Evolutionary conservation across 331 rosid genomes (phyloP), one percentile per base, ranked within the genome.

Genomic region (Arachis monticola): DNA sequence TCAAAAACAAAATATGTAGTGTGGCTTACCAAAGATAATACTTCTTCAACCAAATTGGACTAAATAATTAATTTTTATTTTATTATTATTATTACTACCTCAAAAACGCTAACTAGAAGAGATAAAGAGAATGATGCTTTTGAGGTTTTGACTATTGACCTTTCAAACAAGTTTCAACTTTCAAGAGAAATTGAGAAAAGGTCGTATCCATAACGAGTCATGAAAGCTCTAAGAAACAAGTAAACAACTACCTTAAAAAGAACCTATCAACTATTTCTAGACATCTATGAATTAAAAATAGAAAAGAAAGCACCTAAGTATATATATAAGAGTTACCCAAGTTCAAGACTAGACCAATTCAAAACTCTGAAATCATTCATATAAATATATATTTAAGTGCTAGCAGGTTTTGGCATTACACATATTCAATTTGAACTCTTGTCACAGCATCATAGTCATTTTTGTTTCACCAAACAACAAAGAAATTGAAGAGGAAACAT

Each of bases 71-170:
- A 12, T 48, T 11, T 3, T 41, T 6, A 41, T 41, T 22, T 22
- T 41, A 41, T 44, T 8, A 45, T 45, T 7, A 45, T 45, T 8
- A 2, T 45, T 45, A 45, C 10, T 45, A 67, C 47, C 52, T 61
- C 51, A 2, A 66, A 63, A 42, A 30, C 60, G 58, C 60, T 1
- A 22, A 66, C 14, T 1, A 59, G 0, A 27, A 27, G 30, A 27
- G 30, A 27, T 27, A 27, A 65, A 46, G 22, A 38, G 60, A 6
- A 50, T 5, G 51, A 59, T 57, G 72, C 6, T 31, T 67, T 73
- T 5, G 41, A 59, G 58, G 72, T 6, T 31, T 67, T 73, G 30
- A 17, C 22, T 17, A 17, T 17, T 79, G 75, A 80, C 57, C 73
- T 47, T 75, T 75, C 8, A 63, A 68, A 67, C 47, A 17, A 32